Percentiles rank a stretch among this genome's conserved stretches.
phyloP scores from a whole-genome alignment of 352 stramenopile species.

The Phytophthora sansomeana region DNA sequence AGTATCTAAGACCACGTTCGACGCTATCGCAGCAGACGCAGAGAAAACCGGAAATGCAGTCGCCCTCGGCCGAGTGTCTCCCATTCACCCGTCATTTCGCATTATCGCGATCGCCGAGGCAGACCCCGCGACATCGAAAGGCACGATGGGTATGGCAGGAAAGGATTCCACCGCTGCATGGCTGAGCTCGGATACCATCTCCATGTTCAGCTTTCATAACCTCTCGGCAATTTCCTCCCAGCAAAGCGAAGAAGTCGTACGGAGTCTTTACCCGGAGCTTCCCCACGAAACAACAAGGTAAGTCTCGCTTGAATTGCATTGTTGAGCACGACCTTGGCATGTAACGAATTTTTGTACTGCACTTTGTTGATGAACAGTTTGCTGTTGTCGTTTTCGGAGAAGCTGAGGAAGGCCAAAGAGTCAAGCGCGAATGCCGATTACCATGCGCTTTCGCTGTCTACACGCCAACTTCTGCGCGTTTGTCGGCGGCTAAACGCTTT shows the following conservation, averaged over 20 bases:
- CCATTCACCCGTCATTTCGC: constrained; percentile 91
- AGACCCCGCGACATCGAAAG: constrained; percentile 47
- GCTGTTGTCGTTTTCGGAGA: constrained; percentile 65
- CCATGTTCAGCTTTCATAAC: constrained; percentile 82
- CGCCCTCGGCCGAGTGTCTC: constrained; percentile 43
- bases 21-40: constrained; percentile 42
- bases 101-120: constrained; percentile 88
- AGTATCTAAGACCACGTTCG: constrained; percentile 63
- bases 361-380: constrained; percentile 35
- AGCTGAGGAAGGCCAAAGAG: constrained; percentile 52
- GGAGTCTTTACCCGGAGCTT: constrained; percentile 57
- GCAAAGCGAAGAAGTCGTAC: constrained; percentile 65
- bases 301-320: constrained; percentile 13
- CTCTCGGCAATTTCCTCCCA: constrained; percentile 46
- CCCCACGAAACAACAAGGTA: constrained; percentile 65
- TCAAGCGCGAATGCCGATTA: constrained; percentile 56
- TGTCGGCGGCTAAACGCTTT: constrained; percentile 78
- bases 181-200: constrained; percentile 81
- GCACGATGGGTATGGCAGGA: constrained; percentile 32
- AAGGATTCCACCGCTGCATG: constrained; percentile 64
- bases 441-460: constrained; percentile 62
- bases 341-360: background rate
- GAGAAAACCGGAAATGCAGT: constrained; percentile 21
- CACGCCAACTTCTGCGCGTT: constrained; percentile 70
- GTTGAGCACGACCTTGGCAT: background rate